A percentile compares a stretch with the other conserved stretches of the same genome.
Evolutionary conservation across 345 rosid genomes (phyloP).

Genomic region (Alliaria petiolata): DNA sequence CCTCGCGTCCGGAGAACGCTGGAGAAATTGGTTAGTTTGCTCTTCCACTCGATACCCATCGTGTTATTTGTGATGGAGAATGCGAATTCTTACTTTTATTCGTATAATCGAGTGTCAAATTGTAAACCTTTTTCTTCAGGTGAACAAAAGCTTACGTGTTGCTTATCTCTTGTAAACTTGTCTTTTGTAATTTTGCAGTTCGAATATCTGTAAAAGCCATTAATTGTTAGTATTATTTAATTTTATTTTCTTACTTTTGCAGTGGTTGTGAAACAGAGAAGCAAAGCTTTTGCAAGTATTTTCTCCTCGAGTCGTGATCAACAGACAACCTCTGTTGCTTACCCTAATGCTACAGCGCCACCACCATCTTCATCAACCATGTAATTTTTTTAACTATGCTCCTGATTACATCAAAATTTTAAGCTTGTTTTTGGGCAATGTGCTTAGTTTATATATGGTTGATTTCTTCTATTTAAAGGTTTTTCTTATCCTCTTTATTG

Average conservation of each 20-base stretch:
- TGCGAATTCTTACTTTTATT: neutral
- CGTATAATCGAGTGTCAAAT: neutral
- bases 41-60: neutral
- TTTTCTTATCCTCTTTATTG: neutral
- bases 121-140: neutral
- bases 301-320: constrained; percentile 43
- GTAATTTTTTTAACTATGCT: constrained; percentile 24
- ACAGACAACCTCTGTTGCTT: constrained; percentile 69
- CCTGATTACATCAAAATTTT: neutral
- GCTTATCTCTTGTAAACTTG: neutral
- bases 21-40: constrained; percentile 16
- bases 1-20: constrained; percentile 12
- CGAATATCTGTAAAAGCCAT: neutral
- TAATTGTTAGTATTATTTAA: neutral
- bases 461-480: neutral
- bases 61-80: neutral
- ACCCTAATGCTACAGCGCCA: constrained; percentile 52
- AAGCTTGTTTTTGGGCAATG: neutral
- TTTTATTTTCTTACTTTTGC: neutral
- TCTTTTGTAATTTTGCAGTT: neutral
- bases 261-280: constrained; percentile 37
- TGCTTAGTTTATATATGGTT: neutral
- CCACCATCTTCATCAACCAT: constrained; percentile 64
- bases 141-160: neutral
- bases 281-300: constrained; percentile 61